Evolutionary conservation across 108 stramenopile species (phyloP).

Genomic region (Conticribra guillardii): DNA sequence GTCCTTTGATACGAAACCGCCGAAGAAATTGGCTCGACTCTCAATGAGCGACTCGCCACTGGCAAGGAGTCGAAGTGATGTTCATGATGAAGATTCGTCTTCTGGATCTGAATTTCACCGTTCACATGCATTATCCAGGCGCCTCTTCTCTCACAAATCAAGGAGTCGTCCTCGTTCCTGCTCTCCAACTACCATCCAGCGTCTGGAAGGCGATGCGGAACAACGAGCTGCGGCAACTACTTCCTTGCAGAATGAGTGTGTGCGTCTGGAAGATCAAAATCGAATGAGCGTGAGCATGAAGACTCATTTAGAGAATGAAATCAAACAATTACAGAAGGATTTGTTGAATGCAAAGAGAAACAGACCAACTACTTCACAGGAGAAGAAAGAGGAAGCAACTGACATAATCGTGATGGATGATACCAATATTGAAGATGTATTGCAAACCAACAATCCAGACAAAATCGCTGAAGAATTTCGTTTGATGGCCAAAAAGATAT

Average conservation of each 20-base stretch:
- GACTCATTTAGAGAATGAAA: conserved; percentile 75
- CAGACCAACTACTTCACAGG: neutral
- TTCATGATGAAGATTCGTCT: conserved; percentile 18
- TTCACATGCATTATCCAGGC: conserved; percentile 43
- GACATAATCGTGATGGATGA: conserved; percentile 33
- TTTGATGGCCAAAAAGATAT: conserved; percentile 68
- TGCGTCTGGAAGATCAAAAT: conserved; percentile 77
- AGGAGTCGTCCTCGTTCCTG: conserved; percentile 62
- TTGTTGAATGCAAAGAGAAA: conserved; percentile 51
- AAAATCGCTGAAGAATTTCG: conserved; percentile 71
- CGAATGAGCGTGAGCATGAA: conserved; percentile 78
- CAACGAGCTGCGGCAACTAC: conserved; percentile 56
- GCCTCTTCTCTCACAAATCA: conserved; percentile 17
- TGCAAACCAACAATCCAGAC: conserved; percentile 56
- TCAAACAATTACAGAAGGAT: conserved; percentile 72
- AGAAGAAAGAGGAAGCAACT: conserved; percentile 19
- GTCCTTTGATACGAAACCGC: neutral
- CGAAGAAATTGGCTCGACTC: neutral
- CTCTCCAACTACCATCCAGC: conserved; percentile 67
- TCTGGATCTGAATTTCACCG: conserved; percentile 29
- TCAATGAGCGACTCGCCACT: conserved; percentile 1
- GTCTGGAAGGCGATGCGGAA: conserved; percentile 59
- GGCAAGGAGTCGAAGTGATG: conserved; percentile 8
- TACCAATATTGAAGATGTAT: conserved; percentile 66
- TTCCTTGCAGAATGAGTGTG: conserved; percentile 56